Evolutionary conservation across 164 flowering plant genomes (phyloP).

Genomic region (Stephania yunnanensis): DNA sequence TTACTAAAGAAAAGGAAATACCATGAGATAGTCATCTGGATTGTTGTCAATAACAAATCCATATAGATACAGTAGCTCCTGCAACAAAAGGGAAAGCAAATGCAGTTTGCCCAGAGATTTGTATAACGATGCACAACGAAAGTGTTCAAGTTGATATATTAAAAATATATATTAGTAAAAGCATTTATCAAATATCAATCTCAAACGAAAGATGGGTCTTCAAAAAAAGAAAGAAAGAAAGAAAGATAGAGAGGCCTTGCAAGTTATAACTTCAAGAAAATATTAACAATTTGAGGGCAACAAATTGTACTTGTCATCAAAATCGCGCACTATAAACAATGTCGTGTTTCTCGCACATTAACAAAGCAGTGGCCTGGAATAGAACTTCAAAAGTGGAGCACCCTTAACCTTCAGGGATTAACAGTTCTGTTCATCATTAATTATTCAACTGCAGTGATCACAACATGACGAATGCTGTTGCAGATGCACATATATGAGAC

Average conservation of each 20-base stretch:
- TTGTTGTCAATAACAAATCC: constrained; percentile 86
- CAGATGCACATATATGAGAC: background rate
- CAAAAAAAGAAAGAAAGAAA: background rate
- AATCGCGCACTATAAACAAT: background rate
- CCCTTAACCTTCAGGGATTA: background rate
- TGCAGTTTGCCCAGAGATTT: background rate
- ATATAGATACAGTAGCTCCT: constrained; percentile 92
- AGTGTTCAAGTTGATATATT: background rate
- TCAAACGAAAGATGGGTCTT: background rate
- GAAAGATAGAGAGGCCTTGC: background rate
- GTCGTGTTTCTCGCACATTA: background rate
- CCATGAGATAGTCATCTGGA: constrained; percentile 99
- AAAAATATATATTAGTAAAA: background rate
- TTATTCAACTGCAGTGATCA: background rate
- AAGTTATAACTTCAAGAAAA: too few relatives aligned
- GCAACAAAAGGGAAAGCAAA: constrained; percentile 27
- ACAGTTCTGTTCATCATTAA: background rate
- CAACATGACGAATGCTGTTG: background rate
- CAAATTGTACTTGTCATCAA: background rate
- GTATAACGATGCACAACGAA: background rate
- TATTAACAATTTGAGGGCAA: background rate
- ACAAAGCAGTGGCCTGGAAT: background rate
- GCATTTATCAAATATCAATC: background rate
- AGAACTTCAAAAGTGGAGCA: background rate
- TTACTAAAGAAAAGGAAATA: constrained; percentile 21